These are phyloP conservation scores for Yarrowia porcina DNA, from an alignment of 805 yeast genomes.

Conservation along the genomic window DNA sequence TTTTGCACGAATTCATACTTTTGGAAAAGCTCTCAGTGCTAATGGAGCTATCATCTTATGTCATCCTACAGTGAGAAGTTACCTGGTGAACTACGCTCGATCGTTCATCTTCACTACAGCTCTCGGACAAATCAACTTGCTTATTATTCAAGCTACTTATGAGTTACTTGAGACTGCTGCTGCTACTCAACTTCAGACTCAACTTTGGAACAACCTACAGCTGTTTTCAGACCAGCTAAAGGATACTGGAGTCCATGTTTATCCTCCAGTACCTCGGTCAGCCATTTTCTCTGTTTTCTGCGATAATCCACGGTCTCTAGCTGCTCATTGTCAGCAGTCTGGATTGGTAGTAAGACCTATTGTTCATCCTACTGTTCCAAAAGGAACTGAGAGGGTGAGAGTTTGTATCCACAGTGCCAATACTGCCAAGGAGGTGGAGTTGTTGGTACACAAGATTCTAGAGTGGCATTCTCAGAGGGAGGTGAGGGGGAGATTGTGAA, in stretches of 20 bases:
- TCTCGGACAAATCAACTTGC: slow-evolving; percentile 28
- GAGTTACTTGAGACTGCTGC: slow-evolving; percentile 6
- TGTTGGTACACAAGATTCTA: slow-evolving; percentile 14
- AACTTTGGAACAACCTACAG: neutral
- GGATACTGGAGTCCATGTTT: neutral
- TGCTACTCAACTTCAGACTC: neutral
- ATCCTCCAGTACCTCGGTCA: slow-evolving; percentile 5
- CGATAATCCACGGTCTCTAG: slow-evolving; percentile 30
- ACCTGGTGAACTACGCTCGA: slow-evolving; percentile 32
- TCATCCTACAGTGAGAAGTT: slow-evolving; percentile 23
- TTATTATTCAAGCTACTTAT: slow-evolving; percentile 31
- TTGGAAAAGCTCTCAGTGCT: slow-evolving; percentile 33
- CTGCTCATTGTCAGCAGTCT: slow-evolving; percentile 29
- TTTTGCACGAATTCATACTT: slow-evolving; percentile 31
- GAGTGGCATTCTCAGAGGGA: slow-evolving; percentile 4
- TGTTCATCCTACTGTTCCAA: slow-evolving; percentile 34
- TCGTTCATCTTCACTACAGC: slow-evolving; percentile 33
- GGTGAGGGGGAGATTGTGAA: slow-evolving; percentile 1
- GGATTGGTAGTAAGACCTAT: slow-evolving; percentile 33
- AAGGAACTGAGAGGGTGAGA: slow-evolving; percentile 32
- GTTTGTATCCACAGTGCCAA: slow-evolving; percentile 32
- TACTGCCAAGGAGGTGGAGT: slow-evolving; percentile 28
- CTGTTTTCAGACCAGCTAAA: neutral
- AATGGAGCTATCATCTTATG: slow-evolving; percentile 33
- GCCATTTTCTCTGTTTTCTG: slow-evolving; percentile 27